Evolutionary conservation across 345 rosid genomes (phyloP).

Genomic region (Gossypium stocksii): DNA sequence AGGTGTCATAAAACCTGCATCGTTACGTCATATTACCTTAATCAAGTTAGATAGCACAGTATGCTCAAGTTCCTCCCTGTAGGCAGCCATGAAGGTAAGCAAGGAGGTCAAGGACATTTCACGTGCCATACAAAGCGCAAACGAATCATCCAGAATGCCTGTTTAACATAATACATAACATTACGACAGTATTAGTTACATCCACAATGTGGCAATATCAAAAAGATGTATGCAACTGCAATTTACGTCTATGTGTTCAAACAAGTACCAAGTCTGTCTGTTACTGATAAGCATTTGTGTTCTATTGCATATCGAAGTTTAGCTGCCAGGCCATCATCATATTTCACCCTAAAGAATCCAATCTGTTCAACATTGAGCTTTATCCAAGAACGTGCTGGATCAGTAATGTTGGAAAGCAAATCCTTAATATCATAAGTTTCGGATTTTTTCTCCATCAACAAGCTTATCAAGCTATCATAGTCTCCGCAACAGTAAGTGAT

Average conservation of each 20-base stretch:
- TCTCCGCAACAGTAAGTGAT: conserved; percentile 70
- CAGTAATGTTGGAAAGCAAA: conserved; percentile 6
- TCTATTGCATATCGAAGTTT: conserved; percentile 71
- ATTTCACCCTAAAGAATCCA: conserved; percentile 92
- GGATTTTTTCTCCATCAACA: conserved; percentile 61
- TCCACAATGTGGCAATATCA: background rate
- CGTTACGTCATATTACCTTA: conserved; percentile 34
- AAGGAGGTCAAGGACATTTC: conserved; percentile 69
- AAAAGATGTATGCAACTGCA: background rate
- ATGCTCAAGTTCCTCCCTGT: conserved; percentile 70
- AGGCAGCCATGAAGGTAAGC: conserved; percentile 72
- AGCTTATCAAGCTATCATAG: conserved; percentile 54
- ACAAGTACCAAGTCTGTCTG: conserved; percentile 73
- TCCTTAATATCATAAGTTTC: conserved; percentile 44
- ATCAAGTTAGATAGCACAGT: conserved; percentile 81
- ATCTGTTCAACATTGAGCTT: conserved; percentile 75
- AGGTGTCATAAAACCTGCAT: background rate
- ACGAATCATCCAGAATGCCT: conserved; percentile 92
- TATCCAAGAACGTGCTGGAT: conserved; percentile 48
- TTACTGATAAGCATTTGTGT: conserved; percentile 48
- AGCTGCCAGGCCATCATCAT: conserved; percentile 70
- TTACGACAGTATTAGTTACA: background rate
- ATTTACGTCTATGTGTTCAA: background rate
- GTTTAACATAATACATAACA: conserved; percentile 14
- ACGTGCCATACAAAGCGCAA: conserved; percentile 90